Percentiles rank a stretch among this genome's conserved stretches.
Conservation (phyloP, 2,329 filamentous ascomycete species). For the Cryphonectria parasitica region DNA sequence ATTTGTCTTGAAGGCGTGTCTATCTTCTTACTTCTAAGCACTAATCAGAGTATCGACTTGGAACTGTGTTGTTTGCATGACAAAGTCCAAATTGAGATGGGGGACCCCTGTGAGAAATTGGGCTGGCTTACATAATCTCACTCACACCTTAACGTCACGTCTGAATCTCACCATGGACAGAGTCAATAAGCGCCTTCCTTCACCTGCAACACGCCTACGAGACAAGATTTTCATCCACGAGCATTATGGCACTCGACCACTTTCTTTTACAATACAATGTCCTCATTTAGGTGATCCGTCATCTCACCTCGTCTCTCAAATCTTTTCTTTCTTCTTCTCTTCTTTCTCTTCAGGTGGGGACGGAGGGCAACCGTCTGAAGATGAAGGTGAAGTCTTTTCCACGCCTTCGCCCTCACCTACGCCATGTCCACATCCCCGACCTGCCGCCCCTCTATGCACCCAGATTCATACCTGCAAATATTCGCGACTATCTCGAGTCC, state of each 20-base stretch:
- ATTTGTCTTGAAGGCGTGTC: too few relatives aligned
- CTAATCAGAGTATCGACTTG: too few relatives aligned
- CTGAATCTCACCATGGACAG: background rate
- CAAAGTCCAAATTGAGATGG: too few relatives aligned
- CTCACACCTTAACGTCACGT: background rate
- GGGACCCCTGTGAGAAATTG: too few relatives aligned
- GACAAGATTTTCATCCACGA: background rate
- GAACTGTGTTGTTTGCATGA: too few relatives aligned
- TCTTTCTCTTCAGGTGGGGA: background rate
- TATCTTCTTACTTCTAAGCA: too few relatives aligned
- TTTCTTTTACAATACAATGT: background rate
- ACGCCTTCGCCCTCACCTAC: slow-evolving; percentile 20
- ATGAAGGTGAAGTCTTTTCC: slow-evolving; percentile 15
- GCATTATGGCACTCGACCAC: background rate
- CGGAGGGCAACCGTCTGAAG: background rate
- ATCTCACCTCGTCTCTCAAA: background rate
- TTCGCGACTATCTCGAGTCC: slow-evolving; percentile 18
- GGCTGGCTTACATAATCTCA: background rate
- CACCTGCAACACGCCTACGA: background rate
- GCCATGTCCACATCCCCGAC: slow-evolving; percentile 29
- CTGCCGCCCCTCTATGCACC: slow-evolving; percentile 24
- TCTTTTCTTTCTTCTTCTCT: background rate
- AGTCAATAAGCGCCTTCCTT: background rate
- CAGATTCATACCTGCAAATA: background rate
- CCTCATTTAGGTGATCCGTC: background rate